These are phyloP conservation scores for Przewalskia tangutica DNA, from an alignment of 257 asterid species.

Conservation along the genomic window DNA sequence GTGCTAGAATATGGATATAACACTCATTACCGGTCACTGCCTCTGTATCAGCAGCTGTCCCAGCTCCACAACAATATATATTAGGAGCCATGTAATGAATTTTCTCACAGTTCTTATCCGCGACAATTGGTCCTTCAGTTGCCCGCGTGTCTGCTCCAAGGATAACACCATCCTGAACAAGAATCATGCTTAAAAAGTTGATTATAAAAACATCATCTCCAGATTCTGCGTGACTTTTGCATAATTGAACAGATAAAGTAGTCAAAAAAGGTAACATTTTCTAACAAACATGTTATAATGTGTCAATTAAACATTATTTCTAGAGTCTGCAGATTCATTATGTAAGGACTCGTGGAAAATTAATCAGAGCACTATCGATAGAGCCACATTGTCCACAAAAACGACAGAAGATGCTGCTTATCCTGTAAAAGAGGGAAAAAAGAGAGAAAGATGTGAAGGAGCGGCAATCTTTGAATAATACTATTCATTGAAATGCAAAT, in stretches of 20 bases:
- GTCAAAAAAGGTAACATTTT: not conserved
- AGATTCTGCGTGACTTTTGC: not conserved
- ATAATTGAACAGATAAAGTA: not conserved
- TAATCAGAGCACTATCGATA: not conserved
- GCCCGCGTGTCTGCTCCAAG: slow-evolving; percentile 99
- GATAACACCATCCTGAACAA: slow-evolving; percentile 82
- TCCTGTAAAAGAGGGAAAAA: not conserved
- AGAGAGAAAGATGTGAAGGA: not conserved
- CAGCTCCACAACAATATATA: slow-evolving; percentile 78
- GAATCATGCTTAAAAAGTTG: slow-evolving; percentile 5
- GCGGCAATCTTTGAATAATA: not conserved
- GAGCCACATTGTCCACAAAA: not conserved
- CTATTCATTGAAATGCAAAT: not conserved
- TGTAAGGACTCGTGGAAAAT: not conserved
- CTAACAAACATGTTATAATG: not conserved
- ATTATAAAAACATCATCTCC: not conserved
- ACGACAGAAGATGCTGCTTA: not conserved
- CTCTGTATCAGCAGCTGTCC: slow-evolving; percentile 96
- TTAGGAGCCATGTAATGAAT: slow-evolving; percentile 90
- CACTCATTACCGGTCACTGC: slow-evolving; percentile 72
- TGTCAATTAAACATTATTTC: not conserved
- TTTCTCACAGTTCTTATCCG: slow-evolving; percentile 96
- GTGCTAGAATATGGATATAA: not conserved
- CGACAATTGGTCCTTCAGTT: slow-evolving; percentile 98
- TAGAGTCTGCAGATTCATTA: not conserved